Base-by-base conservation (phyloP, 2,329 filamentous ascomycete genomes). In the Trichoderma sp. region DNA sequence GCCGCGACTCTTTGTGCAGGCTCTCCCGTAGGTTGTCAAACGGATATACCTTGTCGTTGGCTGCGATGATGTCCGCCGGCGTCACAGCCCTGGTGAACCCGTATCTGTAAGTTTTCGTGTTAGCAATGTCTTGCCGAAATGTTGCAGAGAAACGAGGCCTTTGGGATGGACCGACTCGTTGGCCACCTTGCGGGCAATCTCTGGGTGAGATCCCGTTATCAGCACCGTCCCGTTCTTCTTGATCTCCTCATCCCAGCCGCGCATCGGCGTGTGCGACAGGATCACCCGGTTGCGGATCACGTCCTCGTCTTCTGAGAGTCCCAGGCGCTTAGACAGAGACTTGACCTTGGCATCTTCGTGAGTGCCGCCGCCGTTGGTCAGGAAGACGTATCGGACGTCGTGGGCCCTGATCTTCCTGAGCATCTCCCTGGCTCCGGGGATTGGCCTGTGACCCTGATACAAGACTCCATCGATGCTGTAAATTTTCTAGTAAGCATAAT, bases 301-400 rank as follows among this genome's bases (percentile, higher is more conserved):
- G 39, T 77, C 73, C 39, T 77, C 73, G 3, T 76, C 69, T n/a
- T 71, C 69, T 7, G 69, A 65, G 2, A 78, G 66, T 4, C 72
- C 69, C 2, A 79, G 71, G 5, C 76, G 71, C 63, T 75, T 72
- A 30, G 72, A 71, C 41, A 79, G 64, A 3, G 77, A 77, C 1
- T 71, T 72, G 12, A 69, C 75, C 64, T 78, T 78, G 48, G 71
- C 73, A 19, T 73, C 68, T 78, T 98, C 94, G 68, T 88, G 86
- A 73, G 90, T 92, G 65, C 95, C 95, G 48, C 95, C 95, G 71
- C 95, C 95, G 78, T 99, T 99, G 66, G 95, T 99, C 68, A 99
- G 83, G 41, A 99, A 86, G 72, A 99, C 94, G 79, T 96, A 98
- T 14, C 93, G 93, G 52, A 97, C 92, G 54, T 85, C 82, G 72